A percentile compares a stretch with the other conserved stretches of the same genome.
Evolutionary conservation across 352 stramenopile genomes (phyloP).

Genomic region (Globisporangium camurandrum): DNA sequence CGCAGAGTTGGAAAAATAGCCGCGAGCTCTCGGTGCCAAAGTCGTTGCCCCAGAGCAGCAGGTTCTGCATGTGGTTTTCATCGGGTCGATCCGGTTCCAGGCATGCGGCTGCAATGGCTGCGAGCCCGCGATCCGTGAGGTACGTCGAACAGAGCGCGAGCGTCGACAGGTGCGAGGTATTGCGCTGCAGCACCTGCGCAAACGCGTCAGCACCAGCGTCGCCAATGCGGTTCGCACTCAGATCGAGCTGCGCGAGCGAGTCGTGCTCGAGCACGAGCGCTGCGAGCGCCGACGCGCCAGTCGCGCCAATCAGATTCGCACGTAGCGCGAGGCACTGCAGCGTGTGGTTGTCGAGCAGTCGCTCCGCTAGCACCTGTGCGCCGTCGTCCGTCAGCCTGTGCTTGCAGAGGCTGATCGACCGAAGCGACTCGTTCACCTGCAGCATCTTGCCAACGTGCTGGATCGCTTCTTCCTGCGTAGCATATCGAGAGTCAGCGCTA

Average conservation of each 20-base stretch:
- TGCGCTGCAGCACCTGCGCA: conserved; percentile 38
- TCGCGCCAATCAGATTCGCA: conserved; percentile 61
- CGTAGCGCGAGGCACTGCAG: conserved; percentile 49
- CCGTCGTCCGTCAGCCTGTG: conserved; percentile 64
- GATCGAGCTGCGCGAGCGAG: conserved; percentile 41
- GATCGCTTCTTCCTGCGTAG: conserved; percentile 38
- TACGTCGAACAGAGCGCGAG: conserved; percentile 54
- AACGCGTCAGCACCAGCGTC: conserved; percentile 48
- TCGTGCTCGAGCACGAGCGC: conserved; percentile 44
- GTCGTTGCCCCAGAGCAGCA: conserved; percentile 68
- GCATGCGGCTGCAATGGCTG: conserved; percentile 29
- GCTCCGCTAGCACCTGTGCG: conserved; percentile 62
- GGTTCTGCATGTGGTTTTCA: conserved; percentile 20
- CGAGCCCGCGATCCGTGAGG: conserved; percentile 44
- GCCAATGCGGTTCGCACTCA: conserved; percentile 60
- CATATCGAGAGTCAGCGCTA: neutral
- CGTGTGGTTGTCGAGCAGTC: conserved; percentile 55
- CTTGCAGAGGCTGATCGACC: conserved; percentile 52
- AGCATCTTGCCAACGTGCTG: conserved; percentile 75
- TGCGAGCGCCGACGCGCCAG: conserved; percentile 42
- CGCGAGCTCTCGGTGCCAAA: conserved; percentile 32
- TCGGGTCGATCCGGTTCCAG: conserved; percentile 22
- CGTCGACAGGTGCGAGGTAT: conserved; percentile 27
- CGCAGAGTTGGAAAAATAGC: conserved; percentile 35
- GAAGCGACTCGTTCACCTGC: conserved; percentile 57